Evolutionary conservation across 2,329 filamentous ascomycete genomes (phyloP).

Genomic region (Phoma sp.): DNA sequence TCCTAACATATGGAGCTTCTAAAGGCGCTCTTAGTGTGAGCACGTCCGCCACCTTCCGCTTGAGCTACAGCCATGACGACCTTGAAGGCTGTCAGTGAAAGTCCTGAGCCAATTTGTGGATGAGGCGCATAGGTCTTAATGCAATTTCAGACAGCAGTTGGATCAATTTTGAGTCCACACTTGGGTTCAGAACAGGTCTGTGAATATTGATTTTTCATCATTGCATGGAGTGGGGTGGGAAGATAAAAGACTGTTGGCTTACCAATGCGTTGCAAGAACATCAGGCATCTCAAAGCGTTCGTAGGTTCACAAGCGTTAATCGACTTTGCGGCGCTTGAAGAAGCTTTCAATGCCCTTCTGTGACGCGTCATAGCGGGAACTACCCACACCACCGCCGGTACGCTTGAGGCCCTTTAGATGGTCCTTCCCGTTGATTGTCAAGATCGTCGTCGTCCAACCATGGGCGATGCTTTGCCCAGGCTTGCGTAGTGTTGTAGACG

Average conservation of each 20-base stretch:
- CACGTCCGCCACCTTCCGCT: neutral
- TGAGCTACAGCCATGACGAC: neutral
- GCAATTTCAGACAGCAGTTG: conserved; percentile 80
- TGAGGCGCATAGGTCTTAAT: neutral
- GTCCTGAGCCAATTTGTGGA: neutral
- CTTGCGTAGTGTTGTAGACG: neutral
- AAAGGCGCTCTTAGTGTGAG: too few relatives aligned
- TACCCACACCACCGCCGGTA: conserved; percentile 83
- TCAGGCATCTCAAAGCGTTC: neutral
- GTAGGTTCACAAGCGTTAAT: conserved; percentile 25
- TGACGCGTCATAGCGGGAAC: conserved; percentile 73
- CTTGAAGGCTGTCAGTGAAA: conserved; percentile 12
- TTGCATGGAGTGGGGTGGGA: conserved; percentile 36
- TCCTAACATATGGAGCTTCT: too few relatives aligned
- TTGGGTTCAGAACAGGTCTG: conserved; percentile 82
- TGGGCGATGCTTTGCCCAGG: conserved; percentile 21
- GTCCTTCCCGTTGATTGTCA: conserved; percentile 71
- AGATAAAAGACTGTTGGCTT: conserved; percentile 24
- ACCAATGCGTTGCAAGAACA: conserved; percentile 18
- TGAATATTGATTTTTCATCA: conserved; percentile 71
- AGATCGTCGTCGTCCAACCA: conserved; percentile 61
- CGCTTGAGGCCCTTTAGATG: conserved; percentile 80
- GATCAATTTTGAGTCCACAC: conserved; percentile 75
- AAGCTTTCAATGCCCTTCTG: conserved; percentile 81
- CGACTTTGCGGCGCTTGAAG: conserved; percentile 68